Evolutionary conservation across 768 basidiomycete species (phyloP).

Genomic region (Pisolithus microcarpus): DNA sequence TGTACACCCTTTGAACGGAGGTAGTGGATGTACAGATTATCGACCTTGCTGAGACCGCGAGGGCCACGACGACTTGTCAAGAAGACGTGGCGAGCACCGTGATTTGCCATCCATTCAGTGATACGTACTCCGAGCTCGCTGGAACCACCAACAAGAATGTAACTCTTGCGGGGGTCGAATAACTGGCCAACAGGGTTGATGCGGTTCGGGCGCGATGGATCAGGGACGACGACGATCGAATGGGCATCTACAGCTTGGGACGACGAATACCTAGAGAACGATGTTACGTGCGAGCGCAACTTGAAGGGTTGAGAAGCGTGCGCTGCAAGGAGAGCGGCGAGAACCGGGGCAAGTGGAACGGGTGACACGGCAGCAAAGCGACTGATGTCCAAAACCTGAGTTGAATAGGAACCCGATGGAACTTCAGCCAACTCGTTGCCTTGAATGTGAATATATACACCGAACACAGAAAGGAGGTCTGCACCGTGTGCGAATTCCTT

Average conservation of each 20-base stretch:
- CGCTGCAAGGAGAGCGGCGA: conserved; percentile 14
- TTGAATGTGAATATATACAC: conserved; percentile 20
- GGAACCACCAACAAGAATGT: conserved; percentile 18
- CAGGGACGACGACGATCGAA: conserved; percentile 15
- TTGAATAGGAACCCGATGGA: conserved; percentile 12
- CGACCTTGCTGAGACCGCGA: conserved; percentile 16
- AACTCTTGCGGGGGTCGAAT: conserved; percentile 24
- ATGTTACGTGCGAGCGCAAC: background rate
- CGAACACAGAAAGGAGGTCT: conserved; percentile 19
- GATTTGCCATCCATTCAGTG: conserved; percentile 28
- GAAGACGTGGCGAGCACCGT: conserved; percentile 27
- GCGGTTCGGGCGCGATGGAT: conserved; percentile 4
- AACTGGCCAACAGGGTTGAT: conserved; percentile 22
- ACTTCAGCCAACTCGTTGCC: conserved; percentile 9
- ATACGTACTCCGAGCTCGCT: conserved; percentile 22
- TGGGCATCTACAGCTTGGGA: conserved; percentile 1
- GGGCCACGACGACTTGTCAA: conserved; percentile 21
- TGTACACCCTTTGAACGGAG: conserved; percentile 18
- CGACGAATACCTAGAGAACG: conserved; percentile 9
- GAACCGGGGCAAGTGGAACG: conserved; percentile 10
- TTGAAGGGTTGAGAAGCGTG: conserved; percentile 13
- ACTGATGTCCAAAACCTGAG: conserved; percentile 16
- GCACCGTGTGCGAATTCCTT: conserved; percentile 10
- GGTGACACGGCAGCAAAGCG: conserved; percentile 16
- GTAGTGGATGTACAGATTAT: conserved; percentile 23